Percentiles rank a stretch among this genome's conserved stretches.
Evolutionary conservation across 202 grass and related monocot genomes (phyloP).

Genomic region (Setaria italica): DNA sequence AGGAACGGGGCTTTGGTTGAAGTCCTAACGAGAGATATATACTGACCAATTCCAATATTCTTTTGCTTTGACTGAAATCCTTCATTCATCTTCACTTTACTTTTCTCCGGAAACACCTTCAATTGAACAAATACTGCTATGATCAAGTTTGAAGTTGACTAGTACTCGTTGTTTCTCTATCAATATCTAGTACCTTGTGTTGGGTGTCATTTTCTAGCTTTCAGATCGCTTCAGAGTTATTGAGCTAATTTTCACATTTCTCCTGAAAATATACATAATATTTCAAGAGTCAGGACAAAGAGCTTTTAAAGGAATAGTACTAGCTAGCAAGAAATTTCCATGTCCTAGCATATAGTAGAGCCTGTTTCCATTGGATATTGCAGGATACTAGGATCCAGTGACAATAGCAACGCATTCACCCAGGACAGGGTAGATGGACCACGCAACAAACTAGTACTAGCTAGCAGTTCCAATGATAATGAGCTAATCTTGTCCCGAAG

Average conservation of each 20-base stretch:
- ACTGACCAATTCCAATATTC: neutral
- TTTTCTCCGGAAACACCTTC: neutral
- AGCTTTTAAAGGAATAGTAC: neutral
- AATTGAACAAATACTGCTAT: neutral
- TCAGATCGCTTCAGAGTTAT: neutral
- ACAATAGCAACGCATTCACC: neutral
- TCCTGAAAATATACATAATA: neutral
- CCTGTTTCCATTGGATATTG: neutral
- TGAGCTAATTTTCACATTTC: neutral
- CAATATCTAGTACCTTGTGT: neutral
- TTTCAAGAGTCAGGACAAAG: neutral
- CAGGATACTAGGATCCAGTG: neutral
- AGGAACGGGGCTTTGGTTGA: neutral
- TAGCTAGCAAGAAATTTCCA: constrained; percentile 15
- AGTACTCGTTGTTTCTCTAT: neutral
- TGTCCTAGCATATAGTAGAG: neutral
- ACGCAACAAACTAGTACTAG: neutral
- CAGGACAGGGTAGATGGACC: constrained; percentile 1
- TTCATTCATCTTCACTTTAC: neutral
- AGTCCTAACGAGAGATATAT: neutral
- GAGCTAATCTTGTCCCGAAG: neutral
- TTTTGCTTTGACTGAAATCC: neutral
- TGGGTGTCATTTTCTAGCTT: neutral
- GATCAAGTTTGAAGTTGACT: neutral
- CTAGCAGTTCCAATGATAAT: neutral